Evolutionary conservation across 208 protist species (phyloP).

Genomic region (Crithidia expoeki): DNA sequence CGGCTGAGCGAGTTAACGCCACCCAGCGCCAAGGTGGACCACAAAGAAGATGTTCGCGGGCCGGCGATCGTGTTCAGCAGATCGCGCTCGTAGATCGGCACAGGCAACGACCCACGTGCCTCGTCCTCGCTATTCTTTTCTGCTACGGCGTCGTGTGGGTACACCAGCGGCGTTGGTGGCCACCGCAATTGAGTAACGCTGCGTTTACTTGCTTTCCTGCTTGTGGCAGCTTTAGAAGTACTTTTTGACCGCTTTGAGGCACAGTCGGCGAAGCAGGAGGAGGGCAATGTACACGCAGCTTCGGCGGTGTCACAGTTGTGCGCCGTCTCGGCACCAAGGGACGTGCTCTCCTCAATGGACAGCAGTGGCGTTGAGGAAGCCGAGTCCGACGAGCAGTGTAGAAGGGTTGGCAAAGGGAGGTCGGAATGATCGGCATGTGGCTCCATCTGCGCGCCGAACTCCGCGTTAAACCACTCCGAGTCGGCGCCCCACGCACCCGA

Average conservation of each 20-base stretch:
- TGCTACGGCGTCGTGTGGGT: neutral
- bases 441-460: conserved; percentile 41
- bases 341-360: neutral
- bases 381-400: neutral
- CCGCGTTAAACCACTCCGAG: conserved; percentile 72
- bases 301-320: neutral
- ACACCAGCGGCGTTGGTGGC: conserved; percentile 2
- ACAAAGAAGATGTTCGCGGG: neutral
- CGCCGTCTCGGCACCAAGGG: no score
- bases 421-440: conserved; percentile 22
- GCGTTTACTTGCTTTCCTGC: neutral
- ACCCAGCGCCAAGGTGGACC: neutral
- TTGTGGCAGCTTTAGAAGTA: neutral
- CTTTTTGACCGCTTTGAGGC: neutral
- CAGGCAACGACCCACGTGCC: conserved; percentile 6
- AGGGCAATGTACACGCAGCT: no score
- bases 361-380: neutral
- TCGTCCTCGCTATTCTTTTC: neutral
- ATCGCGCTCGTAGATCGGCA: conserved; percentile 19
- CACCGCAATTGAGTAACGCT: no score
- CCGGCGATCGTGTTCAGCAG: neutral
- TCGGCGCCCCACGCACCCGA: conserved; percentile 49
- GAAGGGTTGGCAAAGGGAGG: conserved; percentile 1
- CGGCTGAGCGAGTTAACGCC: neutral
- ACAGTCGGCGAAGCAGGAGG: no score